These are phyloP conservation scores for Colletotrichum echinochloae DNA, from an alignment of 2,329 filamentous ascomycete species.

Conservation along the genomic window DNA sequence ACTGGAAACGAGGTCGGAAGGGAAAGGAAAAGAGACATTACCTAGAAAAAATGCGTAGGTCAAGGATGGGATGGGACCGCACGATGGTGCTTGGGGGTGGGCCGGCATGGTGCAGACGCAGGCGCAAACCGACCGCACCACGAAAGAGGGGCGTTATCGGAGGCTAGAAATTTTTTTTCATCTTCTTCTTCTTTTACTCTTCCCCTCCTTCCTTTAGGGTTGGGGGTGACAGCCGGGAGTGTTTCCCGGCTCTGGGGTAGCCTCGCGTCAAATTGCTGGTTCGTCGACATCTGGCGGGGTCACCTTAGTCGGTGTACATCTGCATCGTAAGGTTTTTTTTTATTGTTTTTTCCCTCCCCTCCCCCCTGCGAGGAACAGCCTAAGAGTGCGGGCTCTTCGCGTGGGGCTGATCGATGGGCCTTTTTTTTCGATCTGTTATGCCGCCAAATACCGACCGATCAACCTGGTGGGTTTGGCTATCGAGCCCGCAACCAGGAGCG, in stretches of 20 bases:
- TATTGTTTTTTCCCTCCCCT: neutral
- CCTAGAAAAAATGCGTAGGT: neutral
- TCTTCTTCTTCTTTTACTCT: too few relatives aligned
- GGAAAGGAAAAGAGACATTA: neutral
- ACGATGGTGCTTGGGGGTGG: neutral
- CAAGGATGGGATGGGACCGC: neutral
- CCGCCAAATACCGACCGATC: neutral
- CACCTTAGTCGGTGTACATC: constrained; percentile 9
- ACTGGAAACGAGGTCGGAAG: neutral
- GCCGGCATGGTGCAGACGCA: neutral
- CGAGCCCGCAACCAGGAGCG: neutral
- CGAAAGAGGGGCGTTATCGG: constrained; percentile 16
- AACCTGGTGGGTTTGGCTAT: neutral
- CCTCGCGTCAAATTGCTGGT: constrained; percentile 5
- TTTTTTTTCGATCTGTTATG: neutral
- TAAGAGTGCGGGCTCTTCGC: constrained; percentile 1
- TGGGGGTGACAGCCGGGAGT: constrained; percentile 1
- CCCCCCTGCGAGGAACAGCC: neutral
- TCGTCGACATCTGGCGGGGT: constrained; percentile 7
- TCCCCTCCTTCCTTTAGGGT: neutral
- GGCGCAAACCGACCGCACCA: constrained; percentile 1
- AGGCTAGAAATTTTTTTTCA: neutral
- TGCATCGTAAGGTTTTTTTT: constrained; percentile 2
- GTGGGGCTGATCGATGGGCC: neutral
- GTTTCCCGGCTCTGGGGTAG: constrained; percentile 1